A percentile compares a stretch with the other conserved stretches of the same genome.
These are phyloP conservation scores for Aspergillus arachidicola DNA, from an alignment of 2,329 filamentous ascomycete genomes.

Conservation along the genomic window DNA sequence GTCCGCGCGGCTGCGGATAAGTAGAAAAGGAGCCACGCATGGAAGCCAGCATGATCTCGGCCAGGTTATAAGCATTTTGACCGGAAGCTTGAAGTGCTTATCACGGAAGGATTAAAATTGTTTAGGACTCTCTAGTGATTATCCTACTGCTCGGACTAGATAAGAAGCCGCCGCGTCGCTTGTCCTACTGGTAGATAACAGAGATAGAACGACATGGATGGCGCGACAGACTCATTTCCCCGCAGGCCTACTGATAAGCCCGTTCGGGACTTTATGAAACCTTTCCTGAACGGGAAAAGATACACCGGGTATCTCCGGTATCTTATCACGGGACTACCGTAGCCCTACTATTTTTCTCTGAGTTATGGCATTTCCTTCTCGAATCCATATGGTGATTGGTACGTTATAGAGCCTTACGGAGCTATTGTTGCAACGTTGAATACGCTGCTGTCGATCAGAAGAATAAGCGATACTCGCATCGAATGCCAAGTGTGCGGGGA, in stretches of 20 bases:
- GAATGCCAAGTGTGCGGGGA: no score
- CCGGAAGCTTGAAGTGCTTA: not conserved
- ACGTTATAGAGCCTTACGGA: no score
- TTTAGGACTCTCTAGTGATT: not conserved
- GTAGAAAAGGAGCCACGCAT: no score
- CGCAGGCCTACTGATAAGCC: not conserved
- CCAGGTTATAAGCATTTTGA: conserved; percentile 3
- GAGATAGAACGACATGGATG: not conserved
- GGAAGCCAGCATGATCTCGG: not conserved
- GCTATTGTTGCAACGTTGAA: not conserved
- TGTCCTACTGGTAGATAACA: not conserved
- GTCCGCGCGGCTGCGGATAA: not conserved
- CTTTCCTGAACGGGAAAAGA: not conserved
- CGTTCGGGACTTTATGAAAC: not conserved
- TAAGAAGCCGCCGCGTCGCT: not conserved
- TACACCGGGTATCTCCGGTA: not conserved
- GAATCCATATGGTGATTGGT: not conserved
- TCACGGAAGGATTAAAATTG: not conserved
- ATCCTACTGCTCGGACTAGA: not conserved
- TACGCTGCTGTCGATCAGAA: not conserved
- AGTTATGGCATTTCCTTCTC: not conserved
- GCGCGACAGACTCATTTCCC: not conserved
- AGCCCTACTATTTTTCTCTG: not conserved
- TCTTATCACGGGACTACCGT: not conserved
- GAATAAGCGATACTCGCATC: not conserved